These are phyloP conservation scores for Penicillium nucicola DNA, from an alignment of 495 filamentous ascomycete genomes.

Conservation along the genomic window DNA sequence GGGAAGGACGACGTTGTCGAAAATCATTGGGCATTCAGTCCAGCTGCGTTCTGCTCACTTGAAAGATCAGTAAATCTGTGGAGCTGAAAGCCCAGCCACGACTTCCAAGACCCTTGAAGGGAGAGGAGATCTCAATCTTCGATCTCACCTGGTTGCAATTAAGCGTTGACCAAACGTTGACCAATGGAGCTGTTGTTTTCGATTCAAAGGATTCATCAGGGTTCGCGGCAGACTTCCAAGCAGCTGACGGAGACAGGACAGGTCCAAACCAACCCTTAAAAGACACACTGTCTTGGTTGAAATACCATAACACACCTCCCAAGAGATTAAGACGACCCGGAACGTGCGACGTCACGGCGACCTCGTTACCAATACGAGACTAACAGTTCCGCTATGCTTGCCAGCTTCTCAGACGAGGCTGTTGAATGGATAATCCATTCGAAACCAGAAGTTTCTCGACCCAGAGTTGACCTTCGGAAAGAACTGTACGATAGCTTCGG, in stretches of 20 bases:
- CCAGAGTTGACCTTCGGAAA: not conserved
- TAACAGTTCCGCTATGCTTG: not conserved
- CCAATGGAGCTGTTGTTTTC: not conserved
- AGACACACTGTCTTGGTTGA: too few species aligned
- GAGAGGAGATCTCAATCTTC: not conserved
- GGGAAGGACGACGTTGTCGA: not conserved
- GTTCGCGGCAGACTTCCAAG: too few species aligned
- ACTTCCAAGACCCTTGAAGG: not conserved
- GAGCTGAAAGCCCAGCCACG: not conserved
- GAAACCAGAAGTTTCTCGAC: too few species aligned
- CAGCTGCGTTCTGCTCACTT: not conserved
- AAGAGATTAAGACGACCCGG: not conserved
- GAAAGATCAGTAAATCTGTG: not conserved
- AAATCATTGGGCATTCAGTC: not conserved
- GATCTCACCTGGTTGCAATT: not conserved
- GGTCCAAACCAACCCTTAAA: too few species aligned
- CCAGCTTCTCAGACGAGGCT: not conserved
- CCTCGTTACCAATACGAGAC: not conserved
- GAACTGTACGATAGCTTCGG: too few species aligned
- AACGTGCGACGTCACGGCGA: not conserved
- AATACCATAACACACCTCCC: too few species aligned
- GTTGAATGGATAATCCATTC: too few species aligned
- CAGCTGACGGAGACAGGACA: too few species aligned
- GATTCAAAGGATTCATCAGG: not conserved
- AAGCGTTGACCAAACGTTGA: not conserved